phyloP scores from a whole-genome alignment of 2,329 filamentous ascomycete species.

The Pseudogymnoascus sp. region DNA sequence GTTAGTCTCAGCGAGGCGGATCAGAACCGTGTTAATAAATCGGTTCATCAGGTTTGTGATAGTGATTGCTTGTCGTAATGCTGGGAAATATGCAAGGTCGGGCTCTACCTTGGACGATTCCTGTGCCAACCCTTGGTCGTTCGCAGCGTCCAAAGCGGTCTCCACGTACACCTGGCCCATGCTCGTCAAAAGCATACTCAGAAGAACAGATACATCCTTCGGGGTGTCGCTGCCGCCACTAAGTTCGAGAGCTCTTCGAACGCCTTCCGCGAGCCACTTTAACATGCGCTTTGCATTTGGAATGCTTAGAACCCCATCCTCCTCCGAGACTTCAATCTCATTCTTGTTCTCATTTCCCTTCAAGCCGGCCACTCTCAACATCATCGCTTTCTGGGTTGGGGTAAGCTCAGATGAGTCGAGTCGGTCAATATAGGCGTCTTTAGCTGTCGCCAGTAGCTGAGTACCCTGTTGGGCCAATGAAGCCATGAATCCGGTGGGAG shows the following conservation, averaged over 20 bases:
- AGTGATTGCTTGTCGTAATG: slow-evolving; percentile 71
- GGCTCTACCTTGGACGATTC: slow-evolving; percentile 77
- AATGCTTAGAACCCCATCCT: slow-evolving; percentile 75
- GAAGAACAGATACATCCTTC: slow-evolving; percentile 80
- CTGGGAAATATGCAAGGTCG: slow-evolving; percentile 73
- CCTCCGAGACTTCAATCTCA: slow-evolving; percentile 83
- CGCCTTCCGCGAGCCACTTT: slow-evolving; percentile 92
- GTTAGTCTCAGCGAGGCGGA: slow-evolving; percentile 81
- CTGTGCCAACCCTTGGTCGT: slow-evolving; percentile 64
- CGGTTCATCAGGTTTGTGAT: slow-evolving; percentile 90
- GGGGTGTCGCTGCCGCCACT: slow-evolving; percentile 80
- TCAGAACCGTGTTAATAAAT: slow-evolving; percentile 81
- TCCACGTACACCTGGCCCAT: slow-evolving; percentile 78
- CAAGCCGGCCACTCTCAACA: slow-evolving; percentile 80
- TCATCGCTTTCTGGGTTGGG: slow-evolving; percentile 78
- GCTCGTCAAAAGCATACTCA: slow-evolving; percentile 73
- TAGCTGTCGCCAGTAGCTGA: slow-evolving; percentile 77
- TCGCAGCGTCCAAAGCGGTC: slow-evolving; percentile 58
- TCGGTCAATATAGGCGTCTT: slow-evolving; percentile 83
- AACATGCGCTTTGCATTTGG: slow-evolving; percentile 96
- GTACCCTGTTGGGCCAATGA: slow-evolving; percentile 84
- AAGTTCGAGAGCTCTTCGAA: slow-evolving; percentile 84
- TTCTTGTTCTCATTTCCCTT: slow-evolving; percentile 66
- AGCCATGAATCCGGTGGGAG: slow-evolving; percentile 83
- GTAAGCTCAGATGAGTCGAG: slow-evolving; percentile 85